A percentile compares a stretch with the other conserved stretches of the same genome.
phyloP scores from a whole-genome alignment of 2,329 filamentous ascomycete species.

The Sphaerulina vaccinii region DNA sequence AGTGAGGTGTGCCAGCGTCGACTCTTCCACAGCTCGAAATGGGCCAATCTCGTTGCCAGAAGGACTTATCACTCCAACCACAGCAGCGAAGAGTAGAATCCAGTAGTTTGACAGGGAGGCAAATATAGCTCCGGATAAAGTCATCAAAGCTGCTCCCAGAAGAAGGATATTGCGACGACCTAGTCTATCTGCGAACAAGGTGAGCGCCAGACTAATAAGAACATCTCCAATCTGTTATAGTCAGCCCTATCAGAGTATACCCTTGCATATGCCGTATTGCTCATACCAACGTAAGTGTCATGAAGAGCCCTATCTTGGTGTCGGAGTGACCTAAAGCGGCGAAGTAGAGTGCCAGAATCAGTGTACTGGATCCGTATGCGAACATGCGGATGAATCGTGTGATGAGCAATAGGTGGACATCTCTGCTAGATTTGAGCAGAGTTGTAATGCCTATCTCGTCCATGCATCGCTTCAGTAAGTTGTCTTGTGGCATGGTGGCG shows the following conservation, averaged over 20 bases:
- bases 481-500: constrained; percentile 1
- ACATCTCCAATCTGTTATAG: constrained; percentile 32
- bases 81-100: constrained; percentile 34
- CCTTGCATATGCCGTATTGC: neutral
- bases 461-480: constrained; percentile 1
- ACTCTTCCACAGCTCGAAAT: constrained; percentile 38
- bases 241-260: neutral
- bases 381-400: constrained; percentile 63
- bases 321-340: constrained; percentile 32
- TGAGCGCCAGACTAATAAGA: constrained; percentile 32
- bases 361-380: constrained; percentile 55
- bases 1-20: constrained; percentile 35
- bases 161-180: constrained; percentile 34
- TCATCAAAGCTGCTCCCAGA: constrained; percentile 33
- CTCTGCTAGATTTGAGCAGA: constrained; percentile 44
- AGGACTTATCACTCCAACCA: constrained; percentile 37
- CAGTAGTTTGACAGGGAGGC: constrained; percentile 31
- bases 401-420: constrained; percentile 58
- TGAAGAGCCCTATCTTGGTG: constrained; percentile 37
- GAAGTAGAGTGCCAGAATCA: constrained; percentile 37
- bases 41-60: constrained; percentile 40
- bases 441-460: constrained; percentile 50
- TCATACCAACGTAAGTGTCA: constrained; percentile 35
- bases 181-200: constrained; percentile 33
- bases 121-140: constrained; percentile 32